Evolutionary conservation across 225 moss, liverwort and hornwort genomes (phyloP).

Genomic region (Sphagnum tenellum): DNA sequence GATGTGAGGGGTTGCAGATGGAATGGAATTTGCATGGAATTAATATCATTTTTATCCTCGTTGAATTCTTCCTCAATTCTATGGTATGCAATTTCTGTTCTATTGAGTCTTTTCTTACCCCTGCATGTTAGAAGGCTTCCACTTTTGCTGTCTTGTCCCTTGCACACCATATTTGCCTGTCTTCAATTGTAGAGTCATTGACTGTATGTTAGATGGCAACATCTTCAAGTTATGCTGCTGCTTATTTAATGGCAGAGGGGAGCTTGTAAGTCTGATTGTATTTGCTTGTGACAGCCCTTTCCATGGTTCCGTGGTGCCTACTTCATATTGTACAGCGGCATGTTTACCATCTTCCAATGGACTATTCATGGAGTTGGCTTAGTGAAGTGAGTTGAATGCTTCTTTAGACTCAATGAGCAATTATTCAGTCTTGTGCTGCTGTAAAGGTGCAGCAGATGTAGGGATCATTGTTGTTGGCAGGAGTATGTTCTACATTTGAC

Average conservation of each 20-base stretch:
- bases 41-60: not conserved
- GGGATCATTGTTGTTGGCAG: too few species aligned
- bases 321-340: not conserved
- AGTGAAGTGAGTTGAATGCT: not conserved
- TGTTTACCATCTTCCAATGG: conserved; percentile 1
- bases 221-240: too few species aligned
- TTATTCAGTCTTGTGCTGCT: too few species aligned
- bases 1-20: not conserved
- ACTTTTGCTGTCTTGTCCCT: too few species aligned
- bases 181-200: too few species aligned
- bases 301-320: conserved; percentile 3
- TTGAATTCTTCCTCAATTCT: conserved; percentile 2
- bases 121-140: too few species aligned
- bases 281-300: not conserved
- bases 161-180: too few species aligned
- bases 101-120: too few species aligned
- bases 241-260: not conserved
- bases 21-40: not conserved
- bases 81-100: not conserved
- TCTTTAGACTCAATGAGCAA: too few species aligned
- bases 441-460: too few species aligned
- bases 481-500: too few species aligned
- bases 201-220: too few species aligned
- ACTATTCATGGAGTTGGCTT: not conserved
- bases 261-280: not conserved